A percentile compares a stretch with the other conserved stretches of the same genome.
Conservation (phyloP, 768 basidiomycete genomes). For the Leucosporidium yakuticum region DNA sequence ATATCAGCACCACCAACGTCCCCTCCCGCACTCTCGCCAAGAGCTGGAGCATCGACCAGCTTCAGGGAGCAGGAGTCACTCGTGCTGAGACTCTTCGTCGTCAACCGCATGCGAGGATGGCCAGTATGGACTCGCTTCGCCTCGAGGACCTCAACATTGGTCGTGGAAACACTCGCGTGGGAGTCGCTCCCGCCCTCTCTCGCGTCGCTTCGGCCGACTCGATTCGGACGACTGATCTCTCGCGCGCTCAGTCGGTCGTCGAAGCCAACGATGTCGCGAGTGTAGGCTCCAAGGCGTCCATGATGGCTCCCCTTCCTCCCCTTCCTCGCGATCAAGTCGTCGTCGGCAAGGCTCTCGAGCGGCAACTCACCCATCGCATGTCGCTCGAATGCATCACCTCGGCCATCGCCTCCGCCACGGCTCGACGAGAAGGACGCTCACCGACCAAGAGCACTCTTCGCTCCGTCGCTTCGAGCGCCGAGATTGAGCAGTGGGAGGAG, state of each 20-base stretch:
- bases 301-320: background rate
- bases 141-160: slow-evolving; percentile 24
- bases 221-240: slow-evolving; percentile 14
- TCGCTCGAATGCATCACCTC: slow-evolving; percentile 38
- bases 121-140: slow-evolving; percentile 25
- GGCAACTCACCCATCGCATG: slow-evolving; percentile 36
- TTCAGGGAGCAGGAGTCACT: background rate
- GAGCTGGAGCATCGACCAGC: slow-evolving; percentile 27
- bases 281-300: background rate
- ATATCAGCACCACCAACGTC: background rate
- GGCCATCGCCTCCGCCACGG: slow-evolving; percentile 37
- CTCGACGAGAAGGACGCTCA: slow-evolving; percentile 11
- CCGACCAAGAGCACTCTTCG: slow-evolving; percentile 1
- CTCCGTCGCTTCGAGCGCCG: background rate
- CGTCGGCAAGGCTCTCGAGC: slow-evolving; percentile 22
- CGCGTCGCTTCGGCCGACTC: slow-evolving; percentile 19
- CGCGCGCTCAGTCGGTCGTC: background rate
- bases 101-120: slow-evolving; percentile 12
- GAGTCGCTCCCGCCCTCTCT: slow-evolving; percentile 3
- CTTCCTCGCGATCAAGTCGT: background rate
- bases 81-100: slow-evolving; percentile 10
- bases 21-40: slow-evolving; percentile 10
- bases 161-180: slow-evolving; percentile 1
- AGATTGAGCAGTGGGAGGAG: background rate
- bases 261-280: background rate